Percentiles rank a stretch among this genome's conserved stretches.
phyloP scores from a whole-genome alignment of 306 rosid genomes.

The Mucuna pruriens region DNA sequence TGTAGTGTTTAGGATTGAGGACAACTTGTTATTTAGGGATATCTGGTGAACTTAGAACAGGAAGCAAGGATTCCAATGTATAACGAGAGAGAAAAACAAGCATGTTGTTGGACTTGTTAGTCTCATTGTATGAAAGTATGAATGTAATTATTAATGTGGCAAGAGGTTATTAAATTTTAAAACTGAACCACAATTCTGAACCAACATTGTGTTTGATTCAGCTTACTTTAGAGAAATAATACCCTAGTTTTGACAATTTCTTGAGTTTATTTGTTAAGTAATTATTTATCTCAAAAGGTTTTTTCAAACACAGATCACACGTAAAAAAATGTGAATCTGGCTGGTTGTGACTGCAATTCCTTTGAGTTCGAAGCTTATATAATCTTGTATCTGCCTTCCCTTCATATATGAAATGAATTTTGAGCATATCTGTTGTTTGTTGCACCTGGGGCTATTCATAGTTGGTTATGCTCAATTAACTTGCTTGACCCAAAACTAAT shows the following conservation, averaged over 20 bases:
- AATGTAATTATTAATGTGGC: background rate
- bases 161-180: background rate
- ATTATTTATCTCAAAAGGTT: no score
- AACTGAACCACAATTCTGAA: background rate
- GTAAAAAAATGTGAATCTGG: background rate
- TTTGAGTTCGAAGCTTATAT: no score
- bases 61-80: constrained; percentile 12
- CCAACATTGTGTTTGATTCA: background rate
- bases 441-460: no score
- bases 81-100: background rate
- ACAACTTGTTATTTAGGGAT: constrained; percentile 6
- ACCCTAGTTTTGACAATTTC: background rate
- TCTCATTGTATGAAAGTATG: background rate
- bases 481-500: no score
- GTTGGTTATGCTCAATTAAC: no score
- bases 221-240: background rate
- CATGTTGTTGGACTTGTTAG: background rate
- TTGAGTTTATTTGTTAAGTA: background rate
- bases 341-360: background rate
- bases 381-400: no score
- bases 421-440: no score
- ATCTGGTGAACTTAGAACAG: constrained; percentile 21
- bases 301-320: background rate
- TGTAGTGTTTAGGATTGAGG: constrained; percentile 34
- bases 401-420: no score